Base-by-base conservation (phyloP, 495 filamentous ascomycete species). In the Talaromyces liani region DNA sequence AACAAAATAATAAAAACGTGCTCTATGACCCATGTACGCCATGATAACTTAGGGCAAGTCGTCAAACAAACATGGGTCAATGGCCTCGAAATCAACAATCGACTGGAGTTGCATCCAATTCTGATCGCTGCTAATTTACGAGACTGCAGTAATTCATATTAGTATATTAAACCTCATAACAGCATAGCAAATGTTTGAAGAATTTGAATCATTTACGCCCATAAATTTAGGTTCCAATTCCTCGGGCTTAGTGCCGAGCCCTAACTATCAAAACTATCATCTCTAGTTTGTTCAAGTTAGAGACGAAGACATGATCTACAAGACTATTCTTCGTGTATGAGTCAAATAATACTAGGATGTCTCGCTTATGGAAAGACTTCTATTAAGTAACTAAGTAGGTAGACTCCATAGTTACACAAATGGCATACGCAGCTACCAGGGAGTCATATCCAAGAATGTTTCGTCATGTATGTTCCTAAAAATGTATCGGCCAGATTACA, bases 401-500 rank as follows among this genome's bases (percentile, higher is more conserved):
- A 36, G 1, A 36, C 1, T 12, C 34, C 8, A 36, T 39, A 29
- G n/a, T n/a, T 34, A 14, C 12, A 39, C 36, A 39, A 16, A 39
- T 39, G 36, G 10, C 36, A 39, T 2, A 39, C 36, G 12, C 36
- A 8, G 12, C 36, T 4, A 39, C 0, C 36, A 16, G 36, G n/a
- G n/a, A n/a, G n/a, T n/a, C n/a, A n/a, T n/a, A n/a, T n/a, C n/a
- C n/a, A n/a, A n/a, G n/a, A n/a, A n/a, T n/a, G n/a, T 14, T 16
- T 16, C 36, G 9, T 41, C 12, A 41, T 41, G 12, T 41, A 41
- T 41, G 36, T 41, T 41, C 4, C 10, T 16, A 41, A 14, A 16
- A 41, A 6, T 29, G 22, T 4, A 56, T 56, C 18, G 25, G 24
- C 24, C 49, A 24, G 18, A 34, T 39, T 64, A 72, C n/a, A 73